Base-by-base conservation (phyloP, 1,139 yeast genomes). In the Geotrichum fermentans region DNA sequence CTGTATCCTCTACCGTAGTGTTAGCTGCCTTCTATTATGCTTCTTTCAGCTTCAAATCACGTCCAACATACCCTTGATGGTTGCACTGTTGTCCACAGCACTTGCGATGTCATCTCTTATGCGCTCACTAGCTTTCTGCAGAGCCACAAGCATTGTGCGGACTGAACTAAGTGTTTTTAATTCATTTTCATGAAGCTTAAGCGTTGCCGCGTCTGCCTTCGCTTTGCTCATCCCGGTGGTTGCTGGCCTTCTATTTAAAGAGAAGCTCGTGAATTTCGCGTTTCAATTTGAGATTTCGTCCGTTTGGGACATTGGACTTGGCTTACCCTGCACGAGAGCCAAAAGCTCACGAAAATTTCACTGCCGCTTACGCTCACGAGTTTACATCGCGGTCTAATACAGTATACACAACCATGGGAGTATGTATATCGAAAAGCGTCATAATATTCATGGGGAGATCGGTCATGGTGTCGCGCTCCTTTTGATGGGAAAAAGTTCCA, bases 81-180 rank as follows among this genome's bases (percentile, higher is more conserved):
- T 39, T 36, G 47, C 46, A 36, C 56, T 58, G 50, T 61, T 61
- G 21, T 55, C 53, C 17, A 48, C 37, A 10, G 58, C 56, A 16
- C 50, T 50, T 37, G 52, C 51, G 8, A 61, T 36, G 39, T 61
- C 65, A 13, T 51, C 39, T 41, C 74, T 28, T 65, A 61, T 50
- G 21, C 53, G 54, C 33, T 50, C 58, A 1, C 61, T 57, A 37
- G 55, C 39, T 18, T 54, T 45, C 7, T 62, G 55, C 5, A 61
- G 52, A 11, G 60, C 53, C 40, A 56, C 59, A 20, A 61, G 52
- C 50, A 55, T 53, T 7, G 62, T 59, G 4, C 63, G 51, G 4
- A 47, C 34, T 13, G 47, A 24, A 11, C 24, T 32, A 17, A 47
- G 36, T 29, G 40, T 20, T 1, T 28, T 13, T 4, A 47, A 32